Percentiles rank a stretch among this genome's conserved stretches.
Evolutionary conservation across 2,329 filamentous ascomycete species (phyloP).

Genomic region (Penicillium sp.): DNA sequence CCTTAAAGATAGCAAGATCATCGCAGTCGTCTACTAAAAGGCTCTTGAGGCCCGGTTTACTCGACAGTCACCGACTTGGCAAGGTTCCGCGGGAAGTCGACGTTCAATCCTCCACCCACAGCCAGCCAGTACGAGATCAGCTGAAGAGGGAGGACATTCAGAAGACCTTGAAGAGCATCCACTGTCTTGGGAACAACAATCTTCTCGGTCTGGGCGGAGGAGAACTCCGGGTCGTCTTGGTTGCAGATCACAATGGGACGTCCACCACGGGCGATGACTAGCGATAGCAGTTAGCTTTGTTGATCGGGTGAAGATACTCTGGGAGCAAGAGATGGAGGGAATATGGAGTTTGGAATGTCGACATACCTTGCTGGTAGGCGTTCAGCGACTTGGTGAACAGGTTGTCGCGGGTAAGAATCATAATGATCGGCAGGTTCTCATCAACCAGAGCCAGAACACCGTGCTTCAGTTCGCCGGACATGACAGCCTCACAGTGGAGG

Average conservation of each 20-base stretch:
- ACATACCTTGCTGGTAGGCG: conserved; percentile 89
- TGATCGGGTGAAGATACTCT: conserved; percentile 8
- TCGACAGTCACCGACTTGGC: conserved; percentile 99
- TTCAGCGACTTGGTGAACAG: conserved; percentile 99
- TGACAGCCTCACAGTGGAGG: conserved; percentile 98
- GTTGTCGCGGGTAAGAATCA: conserved; percentile 94
- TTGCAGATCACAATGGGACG: conserved; percentile 99
- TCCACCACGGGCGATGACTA: conserved; percentile 89
- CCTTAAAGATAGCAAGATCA: conserved; percentile 24
- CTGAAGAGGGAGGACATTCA: conserved; percentile 96
- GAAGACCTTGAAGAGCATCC: conserved; percentile 88
- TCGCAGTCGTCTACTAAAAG: conserved; percentile 21
- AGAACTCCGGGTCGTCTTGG: conserved; percentile 80
- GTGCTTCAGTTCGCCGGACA: conserved; percentile 99
- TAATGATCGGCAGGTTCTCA: conserved; percentile 97
- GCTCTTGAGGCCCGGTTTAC: conserved; percentile 48
- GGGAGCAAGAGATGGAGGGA: background rate
- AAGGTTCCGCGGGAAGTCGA: conserved; percentile 97
- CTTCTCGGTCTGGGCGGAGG: conserved; percentile 80
- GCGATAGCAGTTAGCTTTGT: conserved; percentile 25
- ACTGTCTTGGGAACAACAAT: conserved; percentile 96
- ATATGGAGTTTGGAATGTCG: background rate
- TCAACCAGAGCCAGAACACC: conserved; percentile 95
- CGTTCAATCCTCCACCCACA: conserved; percentile 90
- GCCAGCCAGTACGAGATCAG: conserved; percentile 99